These are phyloP conservation scores for Tuber calosporum DNA, from an alignment of 495 filamentous ascomycete genomes.

Conservation along the genomic window DNA sequence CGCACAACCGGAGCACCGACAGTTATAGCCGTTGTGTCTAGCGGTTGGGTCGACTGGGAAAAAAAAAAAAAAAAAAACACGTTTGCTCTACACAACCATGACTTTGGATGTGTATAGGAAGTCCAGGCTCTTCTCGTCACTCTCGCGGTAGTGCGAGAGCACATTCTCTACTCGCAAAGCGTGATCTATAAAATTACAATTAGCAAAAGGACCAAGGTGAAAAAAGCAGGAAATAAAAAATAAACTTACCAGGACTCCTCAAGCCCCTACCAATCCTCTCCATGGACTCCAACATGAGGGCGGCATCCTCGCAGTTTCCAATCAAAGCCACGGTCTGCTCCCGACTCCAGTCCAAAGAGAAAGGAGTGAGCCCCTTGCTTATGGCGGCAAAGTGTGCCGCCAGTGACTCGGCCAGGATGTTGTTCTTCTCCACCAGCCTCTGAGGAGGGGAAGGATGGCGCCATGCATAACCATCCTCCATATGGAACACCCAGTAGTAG, in stretches of 20 bases:
- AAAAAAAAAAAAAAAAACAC: not conserved
- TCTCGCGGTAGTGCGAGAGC: constrained; percentile 35
- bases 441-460: constrained; percentile 39
- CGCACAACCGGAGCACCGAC: not conserved
- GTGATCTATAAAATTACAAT: constrained; percentile 23
- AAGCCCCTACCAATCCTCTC: constrained; percentile 35
- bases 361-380: constrained; percentile 42
- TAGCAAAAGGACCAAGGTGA: not conserved
- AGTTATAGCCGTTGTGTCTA: not conserved
- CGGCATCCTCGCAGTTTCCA: constrained; percentile 31
- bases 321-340: constrained; percentile 39
- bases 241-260: constrained; percentile 33
- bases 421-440: constrained; percentile 39
- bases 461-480: constrained; percentile 39
- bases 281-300: constrained; percentile 35
- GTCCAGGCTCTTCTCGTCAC: constrained; percentile 39
- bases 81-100: constrained; percentile 29
- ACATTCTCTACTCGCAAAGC: constrained; percentile 35
- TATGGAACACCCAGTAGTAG: constrained; percentile 43
- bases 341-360: constrained; percentile 41
- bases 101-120: constrained; percentile 42
- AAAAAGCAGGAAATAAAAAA: not conserved
- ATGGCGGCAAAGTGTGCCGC: constrained; percentile 42
- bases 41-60: not conserved
- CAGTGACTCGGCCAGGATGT: constrained; percentile 38